Base-by-base conservation (phyloP, 495 filamentous ascomycete species). In the Penicillium taxi region DNA sequence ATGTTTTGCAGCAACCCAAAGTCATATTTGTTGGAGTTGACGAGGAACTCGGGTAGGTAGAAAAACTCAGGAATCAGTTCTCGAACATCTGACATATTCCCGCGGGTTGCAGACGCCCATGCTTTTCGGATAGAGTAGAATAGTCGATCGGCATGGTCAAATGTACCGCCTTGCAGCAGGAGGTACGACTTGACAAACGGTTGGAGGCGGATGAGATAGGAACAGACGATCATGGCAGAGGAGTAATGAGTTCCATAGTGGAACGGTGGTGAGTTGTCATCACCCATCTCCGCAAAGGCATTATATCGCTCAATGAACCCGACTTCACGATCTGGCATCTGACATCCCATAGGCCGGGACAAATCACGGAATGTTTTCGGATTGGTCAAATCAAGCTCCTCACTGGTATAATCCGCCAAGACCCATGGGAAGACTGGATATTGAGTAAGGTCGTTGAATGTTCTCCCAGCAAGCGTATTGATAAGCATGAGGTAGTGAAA, bases 361-460 rank as follows among this genome's bases (percentile, higher is more conserved):
- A 98, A 61, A 55, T 98, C 90, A 41, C 91, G 74, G 63, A 95
- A 98, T 11, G 77, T 82, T 17, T 77, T 74, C 3, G 87, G 85
- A 50, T 96, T 75, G 29, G 76, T 75, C 22, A 98, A 63, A 48
- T 96, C 86, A 19, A 98, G 69, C 45, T 96, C 86, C n/a, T 94
- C 84, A 55, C 89, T 94, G 4, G 86, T 91, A 58, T 96, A 96
- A 53, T 98, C 89, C 4, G 90, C 86, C 17, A 98, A 60, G 9
- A 98, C 80, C 91, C 91, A 98, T 8, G 91, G 91, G 50, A 98
- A 98, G 14, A 98, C 91, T 1, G 91, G 91, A 50, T 98, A 98
- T 45, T 96, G 93, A 1, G 91, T 98, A 7, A 98, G 66, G 56
- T 98, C 91, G 52, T 98, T 98, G 70, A 98, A 98, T 0, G 91